Base-by-base conservation (phyloP, 2,329 filamentous ascomycete genomes). In the Pseudocercospora musae region DNA sequence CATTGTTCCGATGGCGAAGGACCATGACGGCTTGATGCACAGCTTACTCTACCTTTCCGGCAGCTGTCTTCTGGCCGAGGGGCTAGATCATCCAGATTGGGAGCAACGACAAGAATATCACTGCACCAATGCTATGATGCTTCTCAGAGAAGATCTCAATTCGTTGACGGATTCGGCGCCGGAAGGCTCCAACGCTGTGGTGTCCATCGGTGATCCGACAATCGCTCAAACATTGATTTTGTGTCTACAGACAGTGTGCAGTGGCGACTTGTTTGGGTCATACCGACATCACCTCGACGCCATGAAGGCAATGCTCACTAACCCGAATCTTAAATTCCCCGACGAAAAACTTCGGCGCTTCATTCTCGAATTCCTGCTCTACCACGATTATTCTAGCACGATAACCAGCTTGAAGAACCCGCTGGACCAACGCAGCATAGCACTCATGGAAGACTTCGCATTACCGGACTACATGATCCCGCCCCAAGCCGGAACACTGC, bases 1-100 rank as follows among this genome's bases (percentile, higher is more conserved):
- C 68, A 80, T 96, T 37, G 81, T 96, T 2, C 90, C 91, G 1
- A 89, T 96, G 79, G 92, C 92, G 2, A 87, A 90, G 46, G 83
- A 88, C 63, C 89, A 96, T 73, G 84, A 87, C 65, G 91, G 91
- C 11, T 80, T 96, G 57, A 96, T 96, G 92, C 92, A 96, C 74
- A 95, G 92, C 10, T 86, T 96, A 55, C 83, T 96, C 58, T 92
- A 90, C 49, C 82, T 96, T 8, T 90, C 92, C 40, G 90, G 90
- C 69, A 92, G 88, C 63, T 92, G 96, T 70, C 75, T 87, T 57
- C 81, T 81, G n/a, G 80, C 80, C 8, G 74, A 81, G 13, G 80
- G 18, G 9, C 23, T 20, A 15, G 21, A 53, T 33, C 52, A 54
- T 15, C 11, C 18, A 3, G 79, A 79, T 31, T 79, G 84, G 67